phyloP scores from a whole-genome alignment of 768 basidiomycete genomes.

The Podaxis sp. region DNA sequence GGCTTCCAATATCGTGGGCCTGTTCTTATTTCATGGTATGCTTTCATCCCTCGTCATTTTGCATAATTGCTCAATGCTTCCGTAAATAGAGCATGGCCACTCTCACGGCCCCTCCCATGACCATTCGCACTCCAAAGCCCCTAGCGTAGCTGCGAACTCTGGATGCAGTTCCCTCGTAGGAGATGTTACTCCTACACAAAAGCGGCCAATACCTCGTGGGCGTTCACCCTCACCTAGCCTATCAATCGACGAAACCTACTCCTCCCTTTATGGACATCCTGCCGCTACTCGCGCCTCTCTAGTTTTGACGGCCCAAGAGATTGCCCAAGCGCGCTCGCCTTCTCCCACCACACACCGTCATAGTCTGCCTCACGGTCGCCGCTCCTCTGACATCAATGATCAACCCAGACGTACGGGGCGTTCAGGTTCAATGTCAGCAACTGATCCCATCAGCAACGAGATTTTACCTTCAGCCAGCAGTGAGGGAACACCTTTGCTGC shows the following conservation, averaged over 20 bases:
- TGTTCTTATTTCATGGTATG: conserved; percentile 94
- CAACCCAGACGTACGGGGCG: not conserved
- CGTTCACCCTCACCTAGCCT: conserved; percentile 28
- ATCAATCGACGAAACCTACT: conserved; percentile 39
- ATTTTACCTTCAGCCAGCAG: not conserved
- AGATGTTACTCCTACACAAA: conserved; percentile 30
- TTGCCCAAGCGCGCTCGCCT: conserved; percentile 56
- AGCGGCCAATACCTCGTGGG: conserved; percentile 21
- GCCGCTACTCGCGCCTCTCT: conserved; percentile 69
- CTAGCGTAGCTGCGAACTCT: conserved; percentile 33
- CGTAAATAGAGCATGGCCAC: conserved; percentile 58
- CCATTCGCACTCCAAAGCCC: conserved; percentile 24
- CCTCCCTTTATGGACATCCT: conserved; percentile 73
- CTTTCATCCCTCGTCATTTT: conserved; percentile 14
- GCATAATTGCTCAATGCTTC: not conserved
- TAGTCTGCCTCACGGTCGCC: conserved; percentile 23
- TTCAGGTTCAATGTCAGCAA: not conserved
- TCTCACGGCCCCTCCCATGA: conserved; percentile 52
- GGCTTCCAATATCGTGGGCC: conserved; percentile 87
- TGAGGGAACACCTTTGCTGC: conserved; percentile 13
- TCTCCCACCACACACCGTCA: conserved; percentile 32
- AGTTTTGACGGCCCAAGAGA: conserved; percentile 82
- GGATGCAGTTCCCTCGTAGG: conserved; percentile 19
- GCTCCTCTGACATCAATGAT: conserved; percentile 24
- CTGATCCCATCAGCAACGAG: conserved; percentile 9